A percentile compares a stretch with the other conserved stretches of the same genome.
phyloP scores from a whole-genome alignment of 805 yeast species.

The Teunomyces atbi region DNA sequence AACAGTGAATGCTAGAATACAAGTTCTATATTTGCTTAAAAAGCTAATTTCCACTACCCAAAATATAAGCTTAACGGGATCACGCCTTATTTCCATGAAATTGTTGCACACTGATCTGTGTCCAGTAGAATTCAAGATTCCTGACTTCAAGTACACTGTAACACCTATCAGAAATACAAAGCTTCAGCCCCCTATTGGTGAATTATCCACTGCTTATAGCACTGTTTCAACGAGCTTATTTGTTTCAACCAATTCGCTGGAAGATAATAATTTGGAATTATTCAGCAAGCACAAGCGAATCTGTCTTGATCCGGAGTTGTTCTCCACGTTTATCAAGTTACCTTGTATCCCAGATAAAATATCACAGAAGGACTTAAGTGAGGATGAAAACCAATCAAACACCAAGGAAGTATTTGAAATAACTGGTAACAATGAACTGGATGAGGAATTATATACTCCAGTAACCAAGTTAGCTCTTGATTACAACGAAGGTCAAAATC shows the following conservation, averaged over 20 bases:
- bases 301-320: neutral
- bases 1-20: neutral
- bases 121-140: neutral
- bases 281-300: neutral
- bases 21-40: neutral
- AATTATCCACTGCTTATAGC: neutral
- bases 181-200: neutral
- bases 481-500: no score
- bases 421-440: neutral
- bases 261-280: neutral
- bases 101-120: slow-evolving; percentile 2
- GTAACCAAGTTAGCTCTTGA: no score
- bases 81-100: neutral
- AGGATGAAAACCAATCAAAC: no score
- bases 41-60: neutral
- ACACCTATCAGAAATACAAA: neutral
- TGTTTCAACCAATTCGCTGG: neutral
- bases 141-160: neutral
- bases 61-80: neutral
- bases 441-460: no score
- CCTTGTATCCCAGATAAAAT: neutral
- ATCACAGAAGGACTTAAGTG: neutral
- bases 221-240: neutral
- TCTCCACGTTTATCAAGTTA: neutral
- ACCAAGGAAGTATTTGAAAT: neutral